phyloP scores from a whole-genome alignment of 768 basidiomycete species.

The Naganishia onofrii region DNA sequence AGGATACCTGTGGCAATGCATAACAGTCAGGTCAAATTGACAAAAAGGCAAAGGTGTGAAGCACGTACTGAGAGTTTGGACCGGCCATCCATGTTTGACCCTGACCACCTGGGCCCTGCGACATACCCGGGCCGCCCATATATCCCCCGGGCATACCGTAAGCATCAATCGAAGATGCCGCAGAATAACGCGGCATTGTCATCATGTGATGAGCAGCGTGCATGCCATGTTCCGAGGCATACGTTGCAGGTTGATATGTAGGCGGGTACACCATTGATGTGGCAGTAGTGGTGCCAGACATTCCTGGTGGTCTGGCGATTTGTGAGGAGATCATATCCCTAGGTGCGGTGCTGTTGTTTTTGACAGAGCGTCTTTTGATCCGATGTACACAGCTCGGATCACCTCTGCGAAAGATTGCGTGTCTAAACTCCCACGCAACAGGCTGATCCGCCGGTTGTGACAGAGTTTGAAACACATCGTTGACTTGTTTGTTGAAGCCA shows the following conservation, averaged over 20 bases:
- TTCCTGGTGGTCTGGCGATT: constrained; percentile 16
- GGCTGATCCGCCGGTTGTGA: constrained; percentile 45
- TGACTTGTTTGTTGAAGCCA: constrained; percentile 54
- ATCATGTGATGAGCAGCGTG: constrained; percentile 12
- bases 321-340: constrained; percentile 9
- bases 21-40: neutral
- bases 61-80: constrained; percentile 1
- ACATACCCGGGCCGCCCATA: neutral
- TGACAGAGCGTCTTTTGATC: constrained; percentile 43
- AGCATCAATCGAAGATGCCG: neutral
- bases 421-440: constrained; percentile 51
- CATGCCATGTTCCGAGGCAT: neutral
- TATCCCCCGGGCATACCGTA: constrained; percentile 5
- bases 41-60: neutral
- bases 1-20: neutral
- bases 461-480: constrained; percentile 45
- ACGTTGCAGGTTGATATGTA: constrained; percentile 11
- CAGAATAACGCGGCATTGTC: constrained; percentile 10
- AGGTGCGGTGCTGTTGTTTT: constrained; percentile 19
- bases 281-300: neutral
- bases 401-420: constrained; percentile 49
- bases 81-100: constrained; percentile 3
- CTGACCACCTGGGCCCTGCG: neutral
- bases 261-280: constrained; percentile 3
- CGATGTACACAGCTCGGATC: constrained; percentile 46